Conservation (phyloP, 805 yeast species). For the Schwanniomyces occidentalis region DNA sequence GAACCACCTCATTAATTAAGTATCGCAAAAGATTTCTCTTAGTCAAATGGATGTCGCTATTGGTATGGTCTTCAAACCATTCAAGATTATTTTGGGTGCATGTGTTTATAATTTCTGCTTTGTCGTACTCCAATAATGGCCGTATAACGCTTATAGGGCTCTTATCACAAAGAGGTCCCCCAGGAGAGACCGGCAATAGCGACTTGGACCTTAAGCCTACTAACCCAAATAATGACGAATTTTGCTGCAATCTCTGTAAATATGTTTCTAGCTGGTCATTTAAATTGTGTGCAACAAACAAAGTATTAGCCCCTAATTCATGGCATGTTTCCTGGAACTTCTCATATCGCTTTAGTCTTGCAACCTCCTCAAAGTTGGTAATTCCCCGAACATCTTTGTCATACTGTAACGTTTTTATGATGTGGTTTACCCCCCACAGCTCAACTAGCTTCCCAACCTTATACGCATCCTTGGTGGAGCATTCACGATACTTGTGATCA, state of each 20-base stretch:
- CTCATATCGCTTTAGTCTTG: constrained; percentile 54
- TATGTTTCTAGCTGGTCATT: constrained; percentile 77
- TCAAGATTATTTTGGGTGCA: constrained; percentile 40
- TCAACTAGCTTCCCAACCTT: constrained; percentile 32
- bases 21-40: constrained; percentile 55
- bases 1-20: constrained; percentile 24
- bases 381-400: constrained; percentile 24
- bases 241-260: constrained; percentile 49
- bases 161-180: constrained; percentile 13
- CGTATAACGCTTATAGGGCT: constrained; percentile 33
- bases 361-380: constrained; percentile 56
- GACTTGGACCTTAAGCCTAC: constrained; percentile 47
- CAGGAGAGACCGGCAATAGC: constrained; percentile 25
- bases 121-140: constrained; percentile 53
- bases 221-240: constrained; percentile 52
- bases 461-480: constrained; percentile 51
- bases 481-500: constrained; percentile 59
- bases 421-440: constrained; percentile 37
- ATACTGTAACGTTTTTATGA: constrained; percentile 26
- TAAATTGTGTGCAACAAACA: constrained; percentile 65
- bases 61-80: constrained; percentile 77
- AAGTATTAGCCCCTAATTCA: constrained; percentile 24
- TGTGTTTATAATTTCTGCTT: constrained; percentile 45
- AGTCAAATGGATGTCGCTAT: constrained; percentile 54
- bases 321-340: constrained; percentile 44